phyloP scores from a whole-genome alignment of 805 yeast species.

The Kazachstania kunashirensis region DNA sequence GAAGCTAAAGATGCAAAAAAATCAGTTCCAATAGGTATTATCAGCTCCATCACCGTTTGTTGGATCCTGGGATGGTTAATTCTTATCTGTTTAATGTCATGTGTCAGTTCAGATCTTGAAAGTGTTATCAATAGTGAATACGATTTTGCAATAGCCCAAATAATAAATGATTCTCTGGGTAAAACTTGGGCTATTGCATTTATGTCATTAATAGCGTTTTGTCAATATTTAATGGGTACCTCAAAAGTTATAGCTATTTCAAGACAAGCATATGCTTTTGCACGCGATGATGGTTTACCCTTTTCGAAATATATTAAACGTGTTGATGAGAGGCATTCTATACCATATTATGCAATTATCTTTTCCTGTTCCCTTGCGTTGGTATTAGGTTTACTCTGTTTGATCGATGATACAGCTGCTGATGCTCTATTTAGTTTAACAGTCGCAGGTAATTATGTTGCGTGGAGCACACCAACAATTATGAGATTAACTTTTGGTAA shows the following conservation, averaged over 20 bases:
- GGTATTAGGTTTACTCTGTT: constrained; percentile 32
- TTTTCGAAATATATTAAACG: constrained; percentile 45
- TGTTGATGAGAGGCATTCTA: constrained; percentile 46
- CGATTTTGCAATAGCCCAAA: constrained; percentile 59
- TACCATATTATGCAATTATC: constrained; percentile 56
- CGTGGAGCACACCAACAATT: constrained; percentile 35
- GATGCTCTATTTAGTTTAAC: constrained; percentile 37
- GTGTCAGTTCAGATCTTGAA: constrained; percentile 38
- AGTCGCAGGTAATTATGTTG: constrained; percentile 35
- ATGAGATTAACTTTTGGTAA: constrained; percentile 37
- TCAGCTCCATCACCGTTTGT: constrained; percentile 49
- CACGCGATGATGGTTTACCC: constrained; percentile 70
- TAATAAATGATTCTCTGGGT: constrained; percentile 52
- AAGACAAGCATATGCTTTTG: constrained; percentile 66
- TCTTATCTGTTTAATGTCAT: constrained; percentile 44
- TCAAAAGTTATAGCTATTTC: constrained; percentile 55
- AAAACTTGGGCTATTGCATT: constrained; percentile 56
- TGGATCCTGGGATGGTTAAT: constrained; percentile 50
- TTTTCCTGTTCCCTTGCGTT: constrained; percentile 32
- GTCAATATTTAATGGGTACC: constrained; percentile 59
- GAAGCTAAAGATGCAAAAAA: constrained; percentile 51
- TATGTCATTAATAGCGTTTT: constrained; percentile 48
- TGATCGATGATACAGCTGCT: constrained; percentile 36
- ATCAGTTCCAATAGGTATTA: constrained; percentile 57
- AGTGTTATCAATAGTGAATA: constrained; percentile 36